Evolutionary conservation across 805 yeast genomes (phyloP), one percentile per base, ranked within the genome.

Genomic region (Saccharomyces jurei): DNA sequence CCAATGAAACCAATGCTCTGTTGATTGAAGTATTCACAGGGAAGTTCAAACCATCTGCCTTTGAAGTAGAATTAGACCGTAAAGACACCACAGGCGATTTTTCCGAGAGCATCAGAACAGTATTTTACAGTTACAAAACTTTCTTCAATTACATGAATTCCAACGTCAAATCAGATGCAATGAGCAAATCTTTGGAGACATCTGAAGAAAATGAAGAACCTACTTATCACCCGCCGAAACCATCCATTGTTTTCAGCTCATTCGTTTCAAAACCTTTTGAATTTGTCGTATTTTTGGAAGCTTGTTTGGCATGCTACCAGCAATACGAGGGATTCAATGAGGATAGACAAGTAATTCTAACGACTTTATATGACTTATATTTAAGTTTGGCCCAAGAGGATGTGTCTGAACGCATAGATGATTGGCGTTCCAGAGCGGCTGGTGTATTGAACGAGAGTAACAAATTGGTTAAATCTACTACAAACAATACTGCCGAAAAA

Each of bases 1-100:
- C 98, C 0, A 79, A 86, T 54, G 89, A 86, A 54, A 86, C 96
- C 0, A 90, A 96, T 1, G 84, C 84, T 30, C 70, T 94, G 41
- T 74, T 92, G 54, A 90, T 94, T 51, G 86, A 87, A 29, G 86
- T 92, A 0, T 94, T 92, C 66, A 92, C 98, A 0, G 97, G 97
- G 0, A 82, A 81, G 53, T 92, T 85, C 66, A 73, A 71, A 29
- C 86, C 89, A 3, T 68, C 66, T 27, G 60, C 60, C 3, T 62
- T 58, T 48, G 52, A 55, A 41, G 30, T 30, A 13, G 32, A 48
- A 28, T 14, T 31, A n/a, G 50, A 51, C 22, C 48, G 31, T 27
- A 49, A 22, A 6, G 41, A 28, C 21, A 14, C 46, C 13, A 17
- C 25, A n/a, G 49, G 28, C 52, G 21, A 56, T 49, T 56, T 53